Evolutionary conservation across 148 eudicot species (phyloP), one percentile per base, ranked within the genome.

Genomic region (Beta vulgaris): DNA sequence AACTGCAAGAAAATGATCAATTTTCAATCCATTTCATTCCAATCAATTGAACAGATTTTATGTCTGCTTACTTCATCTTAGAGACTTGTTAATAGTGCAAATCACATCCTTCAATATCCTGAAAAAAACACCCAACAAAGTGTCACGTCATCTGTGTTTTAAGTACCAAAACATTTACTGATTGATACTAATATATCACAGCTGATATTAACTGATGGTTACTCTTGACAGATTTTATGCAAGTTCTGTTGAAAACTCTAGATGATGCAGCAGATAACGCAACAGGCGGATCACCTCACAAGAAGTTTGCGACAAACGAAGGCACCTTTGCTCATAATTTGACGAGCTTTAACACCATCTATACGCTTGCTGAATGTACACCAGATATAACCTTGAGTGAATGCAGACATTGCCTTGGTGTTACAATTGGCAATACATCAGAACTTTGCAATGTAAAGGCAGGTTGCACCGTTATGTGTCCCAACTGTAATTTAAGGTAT

Each of bases 391-490:
- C 78, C n/a, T 46, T 79, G 51, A 59, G 42, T 13, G 82, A 79
- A 18, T 79, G 82, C 62, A 68, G 36, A 37, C 26, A 25, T 13
- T 79, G 82, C 48, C 82, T 79, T 2, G 26, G 40, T 26, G 58
- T 59, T 60, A 75, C 77, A 2, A 68, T 79, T 19, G 74, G 78
- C 9, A 79, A 79, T 60, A 68, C 61, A 23, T 58, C 82, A 36
- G 73, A 73, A 37, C 82, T 79, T 28, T 79, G 82, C 51, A 79
- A 79, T 60, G 70, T 58, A 1, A 79, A 79, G 69, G 74, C 78
- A 29, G 82, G 82, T 7, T 79, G 82, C 68, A 79, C 82, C 40
- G 46, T 78, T 54, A 78, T 78, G 81, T 78, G 81, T 42, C 81
- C 81, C 5, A 78, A 72, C 34, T 79, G 82, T 68, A 73, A 68